These are phyloP conservation scores for Tricharina praecox DNA, from an alignment of 495 filamentous ascomycete species.

Conservation along the genomic window DNA sequence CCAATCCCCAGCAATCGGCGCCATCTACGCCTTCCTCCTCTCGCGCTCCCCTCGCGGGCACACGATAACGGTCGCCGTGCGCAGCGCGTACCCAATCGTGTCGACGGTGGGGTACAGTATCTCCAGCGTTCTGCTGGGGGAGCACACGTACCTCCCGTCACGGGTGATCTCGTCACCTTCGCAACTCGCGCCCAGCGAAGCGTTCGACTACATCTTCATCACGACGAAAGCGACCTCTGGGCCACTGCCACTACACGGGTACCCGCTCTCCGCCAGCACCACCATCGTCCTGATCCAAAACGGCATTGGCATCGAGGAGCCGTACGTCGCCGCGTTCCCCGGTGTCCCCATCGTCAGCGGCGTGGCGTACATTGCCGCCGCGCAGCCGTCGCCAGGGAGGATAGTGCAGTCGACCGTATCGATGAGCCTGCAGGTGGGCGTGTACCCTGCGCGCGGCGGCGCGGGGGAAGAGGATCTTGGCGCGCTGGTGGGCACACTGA, in stretches of 20 bases:
- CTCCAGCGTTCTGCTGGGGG: constrained; percentile 5
- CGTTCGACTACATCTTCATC: constrained; percentile 44
- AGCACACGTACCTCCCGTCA: constrained; percentile 10
- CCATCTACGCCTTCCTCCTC: constrained; percentile 18
- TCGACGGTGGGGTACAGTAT: constrained; percentile 13
- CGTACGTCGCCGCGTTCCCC: constrained; percentile 35
- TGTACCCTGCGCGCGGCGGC: background rate
- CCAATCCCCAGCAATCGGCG: constrained; percentile 14
- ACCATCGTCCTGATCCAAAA: constrained; percentile 45
- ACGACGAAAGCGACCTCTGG: constrained; percentile 39
- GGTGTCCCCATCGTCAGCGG: constrained; percentile 36
- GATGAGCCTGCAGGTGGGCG: constrained; percentile 29
- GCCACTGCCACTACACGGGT: constrained; percentile 34
- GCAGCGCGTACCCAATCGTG: constrained; percentile 13
- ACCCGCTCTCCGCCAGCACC: constrained; percentile 34
- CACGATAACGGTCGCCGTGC: constrained; percentile 14
- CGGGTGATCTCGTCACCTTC: constrained; percentile 7
- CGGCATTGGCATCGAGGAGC: constrained; percentile 45
- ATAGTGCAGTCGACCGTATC: constrained; percentile 34
- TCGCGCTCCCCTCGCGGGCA: constrained; percentile 10
- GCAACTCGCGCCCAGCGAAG: constrained; percentile 3
- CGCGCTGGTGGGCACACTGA: background rate
- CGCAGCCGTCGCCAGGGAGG: constrained; percentile 31
- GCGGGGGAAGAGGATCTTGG: background rate
- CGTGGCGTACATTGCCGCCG: constrained; percentile 36